Evolutionary conservation across 2,329 filamentous ascomycete genomes (phyloP).

Genomic region (Alternaria burnsii): DNA sequence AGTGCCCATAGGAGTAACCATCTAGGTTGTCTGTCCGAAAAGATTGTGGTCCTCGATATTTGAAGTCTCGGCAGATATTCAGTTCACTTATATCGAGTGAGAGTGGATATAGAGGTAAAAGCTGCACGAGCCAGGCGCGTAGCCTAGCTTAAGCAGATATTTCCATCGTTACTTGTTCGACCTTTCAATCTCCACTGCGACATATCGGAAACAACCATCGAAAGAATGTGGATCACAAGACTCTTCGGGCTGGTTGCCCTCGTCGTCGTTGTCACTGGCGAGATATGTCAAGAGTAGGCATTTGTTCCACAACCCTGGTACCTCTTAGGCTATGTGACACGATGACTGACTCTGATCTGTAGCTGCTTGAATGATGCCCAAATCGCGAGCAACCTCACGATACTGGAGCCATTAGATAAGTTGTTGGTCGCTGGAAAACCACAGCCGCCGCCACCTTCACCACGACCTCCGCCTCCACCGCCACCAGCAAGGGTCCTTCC

Average conservation of each 20-base stretch:
- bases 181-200: not conserved
- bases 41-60: not conserved
- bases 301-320: not conserved
- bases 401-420: not conserved
- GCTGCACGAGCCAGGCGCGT: not conserved
- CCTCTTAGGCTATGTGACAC: not conserved
- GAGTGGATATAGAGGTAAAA: not conserved
- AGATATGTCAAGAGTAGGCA: constrained; percentile 1
- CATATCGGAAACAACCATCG: not conserved
- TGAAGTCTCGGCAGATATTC: not conserved
- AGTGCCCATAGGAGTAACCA: not conserved
- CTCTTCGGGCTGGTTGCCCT: not conserved
- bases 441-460: not conserved
- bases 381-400: not conserved
- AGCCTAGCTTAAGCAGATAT: not conserved
- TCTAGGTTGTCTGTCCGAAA: not conserved
- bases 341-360: not conserved
- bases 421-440: not conserved
- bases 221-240: not conserved
- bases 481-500: constrained; percentile 17
- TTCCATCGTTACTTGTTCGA: not conserved
- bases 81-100: not conserved
- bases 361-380: not conserved
- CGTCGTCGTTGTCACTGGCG: not conserved
- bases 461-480: constrained; percentile 9